Evolutionary conservation across 1,284 basidiomycete genomes (phyloP).

Genomic region (Cryptococcus hybrid): DNA sequence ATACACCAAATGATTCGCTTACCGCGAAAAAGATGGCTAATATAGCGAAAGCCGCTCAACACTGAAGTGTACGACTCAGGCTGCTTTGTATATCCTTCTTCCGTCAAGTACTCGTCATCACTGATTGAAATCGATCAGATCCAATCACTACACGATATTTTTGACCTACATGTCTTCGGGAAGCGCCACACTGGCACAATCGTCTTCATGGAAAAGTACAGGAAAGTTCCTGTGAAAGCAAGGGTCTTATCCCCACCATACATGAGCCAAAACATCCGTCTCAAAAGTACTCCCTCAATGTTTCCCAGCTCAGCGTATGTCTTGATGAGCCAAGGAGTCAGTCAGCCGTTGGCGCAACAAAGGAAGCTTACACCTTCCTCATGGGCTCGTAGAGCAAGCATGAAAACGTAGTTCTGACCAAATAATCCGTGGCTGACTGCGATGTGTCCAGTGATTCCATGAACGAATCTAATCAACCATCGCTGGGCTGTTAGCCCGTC

Average conservation of each 20-base stretch:
- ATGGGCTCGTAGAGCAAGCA: constrained; percentile 32
- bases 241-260: constrained; percentile 46
- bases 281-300: constrained; percentile 33
- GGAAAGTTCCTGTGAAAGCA: constrained; percentile 53
- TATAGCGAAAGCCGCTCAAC: constrained; percentile 43
- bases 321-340: constrained; percentile 5
- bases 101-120: constrained; percentile 46
- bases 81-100: constrained; percentile 38
- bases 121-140: constrained; percentile 14
- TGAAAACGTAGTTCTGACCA: constrained; percentile 38
- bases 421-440: constrained; percentile 21
- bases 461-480: constrained; percentile 4
- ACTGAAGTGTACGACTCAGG: constrained; percentile 35
- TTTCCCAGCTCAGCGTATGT: constrained; percentile 35
- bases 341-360: constrained; percentile 6
- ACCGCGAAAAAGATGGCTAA: constrained; percentile 30
- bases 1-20: constrained; percentile 11
- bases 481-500: no score
- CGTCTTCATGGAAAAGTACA: constrained; percentile 77
- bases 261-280: constrained; percentile 43
- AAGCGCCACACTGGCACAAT: constrained; percentile 54
- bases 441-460: neutral
- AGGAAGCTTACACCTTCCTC: constrained; percentile 29
- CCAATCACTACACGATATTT: neutral
- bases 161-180: constrained; percentile 24